Evolutionary conservation across 129 eudicot genomes (phyloP), one percentile per base, ranked within the genome.

Genomic region (Cynara cardunculus): DNA sequence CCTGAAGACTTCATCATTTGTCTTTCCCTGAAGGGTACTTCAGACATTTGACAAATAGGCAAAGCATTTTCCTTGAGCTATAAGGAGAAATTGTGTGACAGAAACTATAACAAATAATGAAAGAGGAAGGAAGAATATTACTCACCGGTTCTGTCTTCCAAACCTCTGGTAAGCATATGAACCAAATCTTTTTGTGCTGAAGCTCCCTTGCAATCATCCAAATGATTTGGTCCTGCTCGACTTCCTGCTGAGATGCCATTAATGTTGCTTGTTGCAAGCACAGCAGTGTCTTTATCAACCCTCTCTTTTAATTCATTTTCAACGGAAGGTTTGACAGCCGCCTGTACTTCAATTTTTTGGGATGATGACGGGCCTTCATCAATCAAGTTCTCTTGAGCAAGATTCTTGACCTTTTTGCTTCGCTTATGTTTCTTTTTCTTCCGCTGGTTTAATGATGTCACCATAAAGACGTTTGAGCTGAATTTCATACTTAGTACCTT

Each of bases 101-200:
- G 22, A 28, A 49, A 49, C 22, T 31, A 13, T 25, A 25, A 16
- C 68, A n/a, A 30, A 75, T 16, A 19, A 53, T 79, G 19, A 44
- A 49, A 37, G 24, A 24, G 66, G 34, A 44, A 44, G 14, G 12
- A 27, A 49, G 25, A 73, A 75, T 14, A 25, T 64, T 76, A 72
- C 87, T 90, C 56, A 92, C 99, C 83, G 28, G 41, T 66, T 75
- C 87, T 86, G 77, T 94, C 96, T 64, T 90, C 87, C 61, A 89
- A 25, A 25, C 94, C 97, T 59, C 87, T 81, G 56, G 89, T 90
- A 75, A 88, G 97, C 81, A 91, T 84, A 86, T 81, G 86, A 86
- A 92, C 80, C 49, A 87, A n/a, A 76, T 74, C 84, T 46, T 77
- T 84, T 78, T 80, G 85, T 76, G 25, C 69, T 6, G 67, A 75